Percentiles rank a stretch among this genome's conserved stretches.
Conservation (phyloP, 495 filamentous ascomycete genomes). For the Aspergillus kassunensis region DNA sequence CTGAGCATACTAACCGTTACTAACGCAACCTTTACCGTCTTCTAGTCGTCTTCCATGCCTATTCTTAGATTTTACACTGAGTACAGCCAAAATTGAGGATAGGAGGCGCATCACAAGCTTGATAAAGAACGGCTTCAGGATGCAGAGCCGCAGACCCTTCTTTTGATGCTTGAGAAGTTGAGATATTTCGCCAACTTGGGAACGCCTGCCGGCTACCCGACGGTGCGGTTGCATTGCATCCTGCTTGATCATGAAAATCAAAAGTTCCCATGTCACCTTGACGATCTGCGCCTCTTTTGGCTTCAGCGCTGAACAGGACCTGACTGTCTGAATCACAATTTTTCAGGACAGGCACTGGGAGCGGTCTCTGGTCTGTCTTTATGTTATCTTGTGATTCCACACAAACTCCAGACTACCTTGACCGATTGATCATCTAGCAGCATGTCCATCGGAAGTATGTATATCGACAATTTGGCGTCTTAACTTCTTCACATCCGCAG, state of each 20-base stretch:
- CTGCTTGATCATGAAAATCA: background rate
- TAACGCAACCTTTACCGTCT: slow-evolving; percentile 3
- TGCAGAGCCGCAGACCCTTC: slow-evolving; percentile 3
- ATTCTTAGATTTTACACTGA: slow-evolving; percentile 13
- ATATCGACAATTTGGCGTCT: background rate
- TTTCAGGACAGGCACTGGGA: too few species aligned
- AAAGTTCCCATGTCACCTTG: background rate
- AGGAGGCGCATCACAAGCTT: slow-evolving; percentile 7
- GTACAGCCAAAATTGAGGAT: background rate
- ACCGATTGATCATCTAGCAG: too few species aligned
- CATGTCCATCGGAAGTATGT: too few species aligned
- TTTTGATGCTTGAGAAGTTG: background rate
- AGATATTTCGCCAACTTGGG: background rate
- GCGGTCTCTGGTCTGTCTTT: too few species aligned
- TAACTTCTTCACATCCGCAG: too few species aligned
- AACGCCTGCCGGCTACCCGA: background rate
- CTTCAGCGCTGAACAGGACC: background rate
- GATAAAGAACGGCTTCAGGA: background rate
- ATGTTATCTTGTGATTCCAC: too few species aligned
- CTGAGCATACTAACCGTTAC: background rate
- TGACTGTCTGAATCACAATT: too few species aligned
- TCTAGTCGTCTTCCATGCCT: slow-evolving; percentile 12
- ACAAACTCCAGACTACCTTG: too few species aligned
- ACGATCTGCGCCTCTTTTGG: background rate
- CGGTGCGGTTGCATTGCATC: background rate